Evolutionary conservation across 208 protist genomes (phyloP).

Genomic region (Strigomonas galati): DNA sequence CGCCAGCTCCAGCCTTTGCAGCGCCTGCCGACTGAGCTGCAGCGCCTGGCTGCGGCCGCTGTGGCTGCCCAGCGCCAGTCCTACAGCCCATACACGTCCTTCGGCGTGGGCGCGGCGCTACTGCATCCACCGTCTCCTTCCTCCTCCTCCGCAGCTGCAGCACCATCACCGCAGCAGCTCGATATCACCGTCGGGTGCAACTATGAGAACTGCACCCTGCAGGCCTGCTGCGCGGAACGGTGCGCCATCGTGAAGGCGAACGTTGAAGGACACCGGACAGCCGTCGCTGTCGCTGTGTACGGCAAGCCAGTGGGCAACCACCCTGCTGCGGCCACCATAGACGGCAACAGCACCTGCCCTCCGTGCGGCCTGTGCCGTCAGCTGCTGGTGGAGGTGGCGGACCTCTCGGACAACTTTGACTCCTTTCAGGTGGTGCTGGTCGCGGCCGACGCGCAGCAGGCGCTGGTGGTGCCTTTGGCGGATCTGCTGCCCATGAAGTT

Average conservation of each 20-base stretch:
- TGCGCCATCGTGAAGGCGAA: conserved; percentile 84
- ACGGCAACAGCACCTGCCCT: conserved; percentile 28
- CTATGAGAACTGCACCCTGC: conserved; percentile 83
- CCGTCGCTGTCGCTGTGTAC: conserved; percentile 77
- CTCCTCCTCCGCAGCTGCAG: too few relatives aligned
- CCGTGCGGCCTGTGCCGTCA: conserved; percentile 88
- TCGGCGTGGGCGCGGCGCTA: conserved; percentile 75
- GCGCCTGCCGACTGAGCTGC: conserved; percentile 36
- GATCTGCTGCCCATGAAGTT: conserved; percentile 71
- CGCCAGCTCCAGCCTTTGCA: conserved; percentile 40
- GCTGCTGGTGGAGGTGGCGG: conserved; percentile 72
- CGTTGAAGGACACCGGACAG: conserved; percentile 55
- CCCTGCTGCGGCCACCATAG: background rate
- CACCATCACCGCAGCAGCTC: conserved; percentile 19
- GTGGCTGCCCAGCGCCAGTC: conserved; percentile 45
- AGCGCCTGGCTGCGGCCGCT: conserved; percentile 36
- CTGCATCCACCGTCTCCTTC: conserved; percentile 44
- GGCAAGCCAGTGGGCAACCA: conserved; percentile 16
- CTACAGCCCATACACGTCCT: conserved; percentile 81
- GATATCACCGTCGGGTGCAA: conserved; percentile 72
- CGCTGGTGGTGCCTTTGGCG: conserved; percentile 51
- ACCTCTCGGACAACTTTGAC: conserved; percentile 66
- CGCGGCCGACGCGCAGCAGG: conserved; percentile 37
- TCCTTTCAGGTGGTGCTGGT: conserved; percentile 71
- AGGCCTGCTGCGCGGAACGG: conserved; percentile 79